Evolutionary conservation across 768 basidiomycete genomes (phyloP), one percentile per base, ranked within the genome.

Genomic region (Strobilomyces confusus): DNA sequence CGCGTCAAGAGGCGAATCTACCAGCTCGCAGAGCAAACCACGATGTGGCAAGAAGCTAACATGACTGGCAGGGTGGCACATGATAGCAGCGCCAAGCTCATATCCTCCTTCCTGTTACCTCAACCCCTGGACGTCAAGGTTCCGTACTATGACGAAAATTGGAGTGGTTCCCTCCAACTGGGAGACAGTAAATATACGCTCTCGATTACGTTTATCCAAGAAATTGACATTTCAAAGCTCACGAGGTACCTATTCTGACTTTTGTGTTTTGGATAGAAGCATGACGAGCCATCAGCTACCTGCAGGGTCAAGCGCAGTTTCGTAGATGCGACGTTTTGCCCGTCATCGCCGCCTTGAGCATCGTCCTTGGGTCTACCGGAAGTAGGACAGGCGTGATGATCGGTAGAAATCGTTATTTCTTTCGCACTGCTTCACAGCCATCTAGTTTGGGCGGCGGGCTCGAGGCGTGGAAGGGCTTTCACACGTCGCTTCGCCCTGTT

Each of bases 401-500:
- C 9, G 80, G 81, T 20, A 66, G 73, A 49, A 80, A 81, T 62
- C 72, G 77, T 30, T 81, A 73, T 62, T 82, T 82, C 72, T 81
- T 80, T 65, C 69, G 69, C 19, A 19, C 59, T 14, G 70, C 64
- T 4, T 69, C 67, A 9, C 49, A 64, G 26, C 67, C 71, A 33
- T 37, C 46, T 13, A 20, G 52, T 4, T 65, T 82, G 30, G 76
- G 77, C 13, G 77, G 76, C 23, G 86, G 84, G 19, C 81, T 76
- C 52, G 78, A 75, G 61, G 83, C 66, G 56, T 89, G 68, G 83
- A 87, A 69, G 73, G 82, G 67, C 48, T 83, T 67, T 61, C 71
- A 73, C 55, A 69, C 70, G 4, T 76, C 72, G 26, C 65, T 76
- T 40, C 71, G 73, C 20, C 74, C 72, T 12, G 66, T 68, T 41